These are phyloP conservation scores for Trypanosoma boissoni DNA, from an alignment of 208 protist genomes.

Conservation along the genomic window DNA sequence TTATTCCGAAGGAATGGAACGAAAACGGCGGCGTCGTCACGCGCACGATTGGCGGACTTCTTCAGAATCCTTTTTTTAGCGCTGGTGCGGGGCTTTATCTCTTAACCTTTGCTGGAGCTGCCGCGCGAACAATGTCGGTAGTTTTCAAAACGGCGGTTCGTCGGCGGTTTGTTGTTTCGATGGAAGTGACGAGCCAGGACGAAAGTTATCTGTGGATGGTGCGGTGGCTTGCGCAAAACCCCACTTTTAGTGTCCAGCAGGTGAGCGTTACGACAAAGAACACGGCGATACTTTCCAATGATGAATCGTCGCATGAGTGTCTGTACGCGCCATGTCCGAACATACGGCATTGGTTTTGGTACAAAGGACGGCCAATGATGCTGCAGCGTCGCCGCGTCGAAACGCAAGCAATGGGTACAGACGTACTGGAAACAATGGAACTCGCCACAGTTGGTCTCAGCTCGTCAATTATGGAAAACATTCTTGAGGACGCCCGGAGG, in stretches of 20 bases:
- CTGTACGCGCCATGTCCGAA: constrained; percentile 74
- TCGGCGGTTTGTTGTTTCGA: constrained; percentile 74
- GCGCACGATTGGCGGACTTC: constrained; percentile 34
- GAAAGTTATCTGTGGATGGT: constrained; percentile 83
- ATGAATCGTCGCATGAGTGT: constrained; percentile 50
- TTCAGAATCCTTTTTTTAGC: constrained; percentile 87
- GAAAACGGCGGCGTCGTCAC: constrained; percentile 38
- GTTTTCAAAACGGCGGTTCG: constrained; percentile 41
- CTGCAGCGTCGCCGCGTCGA: constrained; percentile 76
- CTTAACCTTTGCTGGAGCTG: constrained; percentile 64
- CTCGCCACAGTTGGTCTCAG: constrained; percentile 69
- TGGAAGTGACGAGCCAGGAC: constrained; percentile 83
- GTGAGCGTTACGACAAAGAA: constrained; percentile 69
- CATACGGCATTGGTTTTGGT: constrained; percentile 82
- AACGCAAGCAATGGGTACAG: constrained; percentile 56
- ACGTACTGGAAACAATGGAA: constrained; percentile 79
- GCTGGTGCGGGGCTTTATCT: constrained; percentile 85
- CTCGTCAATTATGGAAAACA: constrained; percentile 47
- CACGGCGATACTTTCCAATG: constrained; percentile 63
- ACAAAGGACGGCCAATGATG: constrained; percentile 62
- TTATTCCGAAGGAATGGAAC: constrained; percentile 60
- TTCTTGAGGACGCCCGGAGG: constrained; percentile 67
- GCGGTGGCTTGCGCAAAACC: constrained; percentile 72
- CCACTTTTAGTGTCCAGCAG: constrained; percentile 68
- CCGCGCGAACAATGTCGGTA: constrained; percentile 37